A percentile compares a stretch with the other conserved stretches of the same genome.
phyloP scores from a whole-genome alignment of 2,329 filamentous ascomycete species.

The Sarocladium kiliense region DNA sequence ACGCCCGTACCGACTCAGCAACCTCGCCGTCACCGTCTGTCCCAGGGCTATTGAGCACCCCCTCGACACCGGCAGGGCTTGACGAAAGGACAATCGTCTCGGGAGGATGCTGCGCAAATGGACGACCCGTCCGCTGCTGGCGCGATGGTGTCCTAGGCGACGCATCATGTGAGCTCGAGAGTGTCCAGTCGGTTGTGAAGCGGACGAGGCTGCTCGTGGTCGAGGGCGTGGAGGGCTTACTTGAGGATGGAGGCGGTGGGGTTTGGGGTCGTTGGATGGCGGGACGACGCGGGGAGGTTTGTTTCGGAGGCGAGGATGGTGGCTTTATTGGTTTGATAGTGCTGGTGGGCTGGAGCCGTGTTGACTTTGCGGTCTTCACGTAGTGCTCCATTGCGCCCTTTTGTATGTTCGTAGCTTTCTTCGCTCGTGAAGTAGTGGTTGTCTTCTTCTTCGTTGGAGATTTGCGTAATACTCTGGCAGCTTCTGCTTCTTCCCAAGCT shows the following conservation, averaged over 20 bases:
- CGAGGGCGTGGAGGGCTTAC: slow-evolving; percentile 30
- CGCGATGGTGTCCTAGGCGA: slow-evolving; percentile 30
- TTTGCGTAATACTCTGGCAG: slow-evolving; percentile 16
- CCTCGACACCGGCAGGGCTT: slow-evolving; percentile 28
- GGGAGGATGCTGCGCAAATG: slow-evolving; percentile 12
- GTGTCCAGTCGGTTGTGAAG: slow-evolving; percentile 28
- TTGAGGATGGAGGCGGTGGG: slow-evolving; percentile 21
- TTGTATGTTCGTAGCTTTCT: slow-evolving; percentile 15
- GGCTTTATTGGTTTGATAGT: slow-evolving; percentile 11
- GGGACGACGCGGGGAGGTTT: background rate
- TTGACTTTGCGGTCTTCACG: slow-evolving; percentile 33
- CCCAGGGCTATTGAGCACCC: background rate
- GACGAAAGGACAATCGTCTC: slow-evolving; percentile 41
- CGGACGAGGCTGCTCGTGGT: slow-evolving; percentile 17
- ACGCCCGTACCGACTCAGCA: slow-evolving; percentile 20
- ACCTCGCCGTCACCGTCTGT: slow-evolving; percentile 10
- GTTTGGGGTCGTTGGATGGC: slow-evolving; percentile 10
- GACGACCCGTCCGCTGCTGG: slow-evolving; percentile 1
- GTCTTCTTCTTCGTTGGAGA: slow-evolving; percentile 22
- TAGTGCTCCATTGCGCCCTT: slow-evolving; percentile 34
- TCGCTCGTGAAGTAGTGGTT: slow-evolving; percentile 14
- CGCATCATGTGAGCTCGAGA: slow-evolving; percentile 36
- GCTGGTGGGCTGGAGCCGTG: slow-evolving; percentile 10
- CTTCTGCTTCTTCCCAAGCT: slow-evolving; percentile 21
- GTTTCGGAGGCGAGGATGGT: slow-evolving; percentile 3